A percentile compares a stretch with the other conserved stretches of the same genome.
phyloP scores from a whole-genome alignment of 768 basidiomycete genomes.

The Kondoa malvinella region DNA sequence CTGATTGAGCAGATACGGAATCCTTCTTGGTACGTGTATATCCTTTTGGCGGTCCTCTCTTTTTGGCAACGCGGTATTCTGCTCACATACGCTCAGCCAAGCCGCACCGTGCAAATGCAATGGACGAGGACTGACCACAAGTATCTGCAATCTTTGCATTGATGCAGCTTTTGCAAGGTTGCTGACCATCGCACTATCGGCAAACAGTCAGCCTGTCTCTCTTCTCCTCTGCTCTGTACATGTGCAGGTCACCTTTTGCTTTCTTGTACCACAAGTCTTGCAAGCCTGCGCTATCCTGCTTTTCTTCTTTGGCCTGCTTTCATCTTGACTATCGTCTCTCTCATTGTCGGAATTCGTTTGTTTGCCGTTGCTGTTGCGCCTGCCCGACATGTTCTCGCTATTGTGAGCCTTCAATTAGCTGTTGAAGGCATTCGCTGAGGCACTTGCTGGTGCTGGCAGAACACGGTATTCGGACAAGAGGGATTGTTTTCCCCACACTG shows the following conservation, averaged over 20 bases:
- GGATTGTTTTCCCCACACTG: no score
- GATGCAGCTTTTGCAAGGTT: neutral
- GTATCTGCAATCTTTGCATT: neutral
- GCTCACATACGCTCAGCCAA: neutral
- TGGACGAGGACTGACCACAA: neutral
- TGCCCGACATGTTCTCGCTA: no score
- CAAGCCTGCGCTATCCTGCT: neutral
- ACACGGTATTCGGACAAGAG: no score
- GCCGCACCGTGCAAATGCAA: no score
- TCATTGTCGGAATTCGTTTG: no score
- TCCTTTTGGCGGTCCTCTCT: neutral
- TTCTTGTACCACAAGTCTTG: neutral
- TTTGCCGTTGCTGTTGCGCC: neutral
- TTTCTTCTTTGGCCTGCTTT: neutral
- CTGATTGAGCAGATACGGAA: no score
- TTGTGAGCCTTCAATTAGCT: no score
- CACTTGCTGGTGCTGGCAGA: no score
- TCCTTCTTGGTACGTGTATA: neutral
- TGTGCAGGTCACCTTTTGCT: neutral
- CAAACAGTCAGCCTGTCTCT: neutral
- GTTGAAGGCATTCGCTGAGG: no score
- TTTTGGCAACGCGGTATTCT: neutral
- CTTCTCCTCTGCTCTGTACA: neutral
- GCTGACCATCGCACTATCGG: neutral
- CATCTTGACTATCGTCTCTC: no score